Percentiles rank a stretch among this genome's conserved stretches.
Conservation (phyloP, 2,329 filamentous ascomycete species). For the Emmonsiellopsis sp. region DNA sequence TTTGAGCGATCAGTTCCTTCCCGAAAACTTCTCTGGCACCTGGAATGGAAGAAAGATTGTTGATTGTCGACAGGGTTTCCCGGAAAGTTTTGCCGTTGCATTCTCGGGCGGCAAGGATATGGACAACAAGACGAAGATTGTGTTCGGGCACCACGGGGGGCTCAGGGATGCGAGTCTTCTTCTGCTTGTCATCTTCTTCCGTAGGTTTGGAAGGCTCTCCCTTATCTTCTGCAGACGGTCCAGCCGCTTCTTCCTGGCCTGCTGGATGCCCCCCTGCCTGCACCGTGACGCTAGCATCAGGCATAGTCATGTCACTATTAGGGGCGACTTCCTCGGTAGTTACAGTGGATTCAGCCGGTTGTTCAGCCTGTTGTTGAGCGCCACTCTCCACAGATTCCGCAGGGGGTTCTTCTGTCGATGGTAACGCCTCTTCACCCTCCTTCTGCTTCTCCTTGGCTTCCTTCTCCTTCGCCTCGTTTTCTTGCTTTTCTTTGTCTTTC, state of each 20-base stretch:
- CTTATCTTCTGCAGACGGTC: conserved; percentile 32
- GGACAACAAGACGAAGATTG: conserved; percentile 88
- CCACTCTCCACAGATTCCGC: neutral
- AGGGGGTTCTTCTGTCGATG: conserved; percentile 8
- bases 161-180: conserved; percentile 56
- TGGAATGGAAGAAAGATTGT: conserved; percentile 88
- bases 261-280: conserved; percentile 27
- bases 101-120: conserved; percentile 90
- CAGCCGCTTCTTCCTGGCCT: conserved; percentile 21
- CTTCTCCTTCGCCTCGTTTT: conserved; percentile 32
- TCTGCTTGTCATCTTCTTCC: conserved; percentile 41
- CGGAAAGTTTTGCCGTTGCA: conserved; percentile 97
- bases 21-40: conserved; percentile 85
- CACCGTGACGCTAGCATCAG: conserved; percentile 24
- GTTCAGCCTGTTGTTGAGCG: conserved; percentile 5
- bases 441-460: conserved; percentile 30
- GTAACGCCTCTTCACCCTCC: conserved; percentile 16
- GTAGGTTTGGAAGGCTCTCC: conserved; percentile 26
- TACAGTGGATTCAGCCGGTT: conserved; percentile 18
- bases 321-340: conserved; percentile 13
- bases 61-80: conserved; percentile 96
- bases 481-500: conserved; percentile 66
- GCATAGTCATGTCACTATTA: conserved; percentile 29
- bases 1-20: conserved; percentile 82
- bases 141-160: conserved; percentile 79